phyloP scores from a whole-genome alignment of 2,329 filamentous ascomycete genomes.

The Fusarium domesticum region DNA sequence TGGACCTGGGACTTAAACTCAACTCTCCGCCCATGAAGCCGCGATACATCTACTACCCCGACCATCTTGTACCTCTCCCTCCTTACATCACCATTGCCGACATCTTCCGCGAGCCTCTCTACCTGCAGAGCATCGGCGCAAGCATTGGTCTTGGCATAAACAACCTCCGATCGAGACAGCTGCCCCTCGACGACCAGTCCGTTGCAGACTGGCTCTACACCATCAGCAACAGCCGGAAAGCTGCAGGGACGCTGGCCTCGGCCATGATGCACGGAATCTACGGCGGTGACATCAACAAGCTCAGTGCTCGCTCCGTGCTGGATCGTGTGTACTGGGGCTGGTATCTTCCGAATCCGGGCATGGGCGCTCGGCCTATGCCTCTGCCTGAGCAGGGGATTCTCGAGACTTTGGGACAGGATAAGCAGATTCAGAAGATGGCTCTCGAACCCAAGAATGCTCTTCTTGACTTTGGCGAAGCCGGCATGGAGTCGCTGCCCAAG shows the following conservation, averaged over 20 bases:
- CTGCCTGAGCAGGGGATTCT: constrained; percentile 31
- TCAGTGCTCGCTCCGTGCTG: constrained; percentile 66
- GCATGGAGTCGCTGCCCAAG: constrained; percentile 60
- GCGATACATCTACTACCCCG: constrained; percentile 85
- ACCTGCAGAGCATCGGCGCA: constrained; percentile 31
- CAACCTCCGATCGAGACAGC: constrained; percentile 14
- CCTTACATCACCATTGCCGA: constrained; percentile 27
- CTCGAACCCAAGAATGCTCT: constrained; percentile 31
- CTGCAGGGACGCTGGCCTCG: constrained; percentile 72
- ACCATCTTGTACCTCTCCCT: constrained; percentile 53
- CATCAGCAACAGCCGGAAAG: constrained; percentile 28
- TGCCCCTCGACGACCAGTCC: constrained; percentile 33
- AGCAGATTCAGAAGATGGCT: constrained; percentile 32
- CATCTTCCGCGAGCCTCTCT: constrained; percentile 34
- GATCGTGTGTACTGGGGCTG: constrained; percentile 33
- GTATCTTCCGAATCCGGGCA: constrained; percentile 26
- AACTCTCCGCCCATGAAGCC: constrained; percentile 44
- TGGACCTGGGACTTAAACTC: constrained; percentile 42
- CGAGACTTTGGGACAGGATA: constrained; percentile 28
- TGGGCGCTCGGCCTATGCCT: constrained; percentile 44
- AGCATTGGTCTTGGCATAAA: constrained; percentile 27
- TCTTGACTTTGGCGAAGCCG: constrained; percentile 44
- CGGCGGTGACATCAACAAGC: constrained; percentile 78
- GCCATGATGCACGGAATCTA: constrained; percentile 84
- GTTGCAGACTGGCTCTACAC: constrained; percentile 37